These are phyloP conservation scores for Coniochaeta sp. DNA, from an alignment of 2,329 filamentous ascomycete species.

Conservation along the genomic window DNA sequence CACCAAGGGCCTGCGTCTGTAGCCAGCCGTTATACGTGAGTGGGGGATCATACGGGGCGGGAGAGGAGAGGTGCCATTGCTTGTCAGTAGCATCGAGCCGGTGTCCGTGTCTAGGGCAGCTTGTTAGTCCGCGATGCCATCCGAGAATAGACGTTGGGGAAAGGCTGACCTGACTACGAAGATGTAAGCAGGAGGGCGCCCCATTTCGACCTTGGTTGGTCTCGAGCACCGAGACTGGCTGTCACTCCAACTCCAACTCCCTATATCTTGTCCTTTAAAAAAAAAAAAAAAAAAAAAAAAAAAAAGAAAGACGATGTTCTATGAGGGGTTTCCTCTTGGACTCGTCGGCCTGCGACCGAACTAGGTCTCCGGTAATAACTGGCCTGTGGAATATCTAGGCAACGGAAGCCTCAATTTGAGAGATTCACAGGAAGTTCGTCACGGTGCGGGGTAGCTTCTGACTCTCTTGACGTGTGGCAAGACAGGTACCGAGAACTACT, in stretches of 20 bases:
- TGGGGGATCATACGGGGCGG: slow-evolving; percentile 91
- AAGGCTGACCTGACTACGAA: slow-evolving; percentile 39
- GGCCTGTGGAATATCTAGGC: too few species aligned
- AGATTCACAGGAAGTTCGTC: too few species aligned
- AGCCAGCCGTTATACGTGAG: slow-evolving; percentile 92
- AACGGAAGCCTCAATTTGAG: too few species aligned
- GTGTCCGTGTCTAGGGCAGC: slow-evolving; percentile 65
- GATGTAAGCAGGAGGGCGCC: slow-evolving; percentile 39
- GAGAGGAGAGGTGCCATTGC: slow-evolving; percentile 87
- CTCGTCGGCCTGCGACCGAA: background rate
- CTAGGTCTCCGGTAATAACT: background rate
- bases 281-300: too few species aligned
- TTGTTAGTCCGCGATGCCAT: background rate
- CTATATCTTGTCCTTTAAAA: background rate
- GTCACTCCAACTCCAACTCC: background rate
- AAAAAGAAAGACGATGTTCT: background rate
- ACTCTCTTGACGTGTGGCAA: too few species aligned
- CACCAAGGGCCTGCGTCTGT: slow-evolving; percentile 74
- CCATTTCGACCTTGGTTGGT: slow-evolving; percentile 23
- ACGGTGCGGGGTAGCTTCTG: too few species aligned
- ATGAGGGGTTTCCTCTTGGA: background rate
- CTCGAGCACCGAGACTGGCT: background rate
- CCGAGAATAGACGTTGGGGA: background rate
- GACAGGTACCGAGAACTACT: too few species aligned
- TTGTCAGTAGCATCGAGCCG: slow-evolving; percentile 92